Percentiles rank a stretch among this genome's conserved stretches.
Conservation (phyloP, 2,329 filamentous ascomycete species). For the Ceratocystis diversiconidia region DNA sequence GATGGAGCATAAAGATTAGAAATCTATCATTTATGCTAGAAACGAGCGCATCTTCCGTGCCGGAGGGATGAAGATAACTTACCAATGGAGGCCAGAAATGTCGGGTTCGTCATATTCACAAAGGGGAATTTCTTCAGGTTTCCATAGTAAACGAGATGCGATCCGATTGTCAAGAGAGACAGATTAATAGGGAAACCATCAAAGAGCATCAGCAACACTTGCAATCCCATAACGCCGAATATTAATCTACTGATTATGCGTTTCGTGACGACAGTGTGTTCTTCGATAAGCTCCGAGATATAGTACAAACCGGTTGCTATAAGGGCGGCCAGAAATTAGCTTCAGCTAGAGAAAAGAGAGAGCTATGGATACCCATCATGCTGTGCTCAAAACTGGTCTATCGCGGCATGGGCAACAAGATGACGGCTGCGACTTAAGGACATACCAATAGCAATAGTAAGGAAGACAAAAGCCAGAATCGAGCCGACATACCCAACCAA, state of each 20-base stretch:
- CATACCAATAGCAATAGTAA: slow-evolving; percentile 82
- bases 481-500: slow-evolving; percentile 81
- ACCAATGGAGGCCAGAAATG: slow-evolving; percentile 77
- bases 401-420: neutral
- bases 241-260: slow-evolving; percentile 75
- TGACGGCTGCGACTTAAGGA: slow-evolving; percentile 11
- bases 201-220: slow-evolving; percentile 59
- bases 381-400: no score
- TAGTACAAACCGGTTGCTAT: slow-evolving; percentile 97
- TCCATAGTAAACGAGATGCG: slow-evolving; percentile 73
- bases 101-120: slow-evolving; percentile 73
- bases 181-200: slow-evolving; percentile 74
- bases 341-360: neutral
- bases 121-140: slow-evolving; percentile 65
- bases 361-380: neutral
- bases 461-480: slow-evolving; percentile 76
- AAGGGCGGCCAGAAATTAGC: slow-evolving; percentile 10
- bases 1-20: neutral
- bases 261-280: slow-evolving; percentile 87
- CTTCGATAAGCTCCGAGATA: slow-evolving; percentile 92
- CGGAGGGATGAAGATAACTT: slow-evolving; percentile 25
- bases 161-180: slow-evolving; percentile 59
- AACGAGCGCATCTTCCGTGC: neutral
- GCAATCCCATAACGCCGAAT: slow-evolving; percentile 62
- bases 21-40: neutral